Percentiles rank a stretch among this genome's conserved stretches.
Evolutionary conservation across 1,284 basidiomycete genomes (phyloP).

Genomic region (Papiliotrema fonsecae): DNA sequence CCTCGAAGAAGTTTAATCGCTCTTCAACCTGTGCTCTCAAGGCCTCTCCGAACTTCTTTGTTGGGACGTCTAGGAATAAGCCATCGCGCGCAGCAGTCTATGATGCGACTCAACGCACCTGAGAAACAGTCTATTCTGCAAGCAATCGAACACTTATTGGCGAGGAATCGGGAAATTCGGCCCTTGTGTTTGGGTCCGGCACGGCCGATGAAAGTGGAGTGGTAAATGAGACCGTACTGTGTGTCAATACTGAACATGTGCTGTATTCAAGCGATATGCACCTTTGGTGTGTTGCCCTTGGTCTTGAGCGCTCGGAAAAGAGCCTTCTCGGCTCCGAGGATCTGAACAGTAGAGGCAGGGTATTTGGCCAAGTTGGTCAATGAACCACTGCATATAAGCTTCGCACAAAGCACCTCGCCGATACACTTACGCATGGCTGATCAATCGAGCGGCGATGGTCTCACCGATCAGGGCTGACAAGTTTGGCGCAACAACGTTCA

Average conservation of each 20-base stretch:
- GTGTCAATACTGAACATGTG: conserved; percentile 5
- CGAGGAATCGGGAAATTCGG: conserved; percentile 93
- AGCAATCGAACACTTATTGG: conserved; percentile 99
- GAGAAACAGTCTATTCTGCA: conserved; percentile 96
- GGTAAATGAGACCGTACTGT: conserved; percentile 88
- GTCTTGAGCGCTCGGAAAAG: conserved; percentile 97
- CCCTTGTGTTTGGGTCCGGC: conserved; percentile 96
- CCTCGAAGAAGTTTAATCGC: conserved; percentile 87
- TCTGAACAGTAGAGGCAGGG: conserved; percentile 96
- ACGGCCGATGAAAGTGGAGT: conserved; percentile 92
- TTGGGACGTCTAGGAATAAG: conserved; percentile 64
- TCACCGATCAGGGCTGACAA: conserved; percentile 91
- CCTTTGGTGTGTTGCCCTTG: conserved; percentile 97
- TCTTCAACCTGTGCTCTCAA: conserved; percentile 93
- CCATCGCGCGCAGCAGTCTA: not conserved
- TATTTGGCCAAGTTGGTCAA: conserved; percentile 97
- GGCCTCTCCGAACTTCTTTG: conserved; percentile 91
- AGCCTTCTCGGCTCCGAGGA: conserved; percentile 96
- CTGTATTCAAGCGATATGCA: conserved; percentile 37
- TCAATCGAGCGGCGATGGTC: conserved; percentile 88
- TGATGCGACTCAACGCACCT: conserved; percentile 51
- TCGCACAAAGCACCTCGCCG: not conserved
- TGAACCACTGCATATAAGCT: conserved; percentile 57
- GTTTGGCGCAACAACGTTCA: conserved; percentile 96
- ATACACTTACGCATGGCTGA: conserved; percentile 72